Base-by-base conservation (phyloP, 257 asterid genomes). In the Solanum paucissectum region DNA sequence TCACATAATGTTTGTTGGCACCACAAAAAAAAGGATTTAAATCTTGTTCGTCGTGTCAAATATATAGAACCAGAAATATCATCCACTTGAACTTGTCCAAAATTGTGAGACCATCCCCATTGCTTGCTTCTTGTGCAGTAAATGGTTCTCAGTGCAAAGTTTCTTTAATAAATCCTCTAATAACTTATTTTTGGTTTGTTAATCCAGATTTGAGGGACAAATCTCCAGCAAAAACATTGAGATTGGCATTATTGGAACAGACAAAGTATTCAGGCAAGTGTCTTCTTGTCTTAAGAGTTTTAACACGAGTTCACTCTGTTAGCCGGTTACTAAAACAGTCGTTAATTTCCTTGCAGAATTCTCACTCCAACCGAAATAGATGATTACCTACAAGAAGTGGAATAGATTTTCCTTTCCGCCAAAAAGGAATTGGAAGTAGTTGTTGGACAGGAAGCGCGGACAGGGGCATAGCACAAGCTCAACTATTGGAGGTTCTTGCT, bases 361-460 rank as follows among this genome's bases (percentile, higher is more conserved):
- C 93, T 97, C 84, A 93, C 94, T 52, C 91, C 99, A 14, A 95
- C 99, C n/a, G 99, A 96, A 90, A 93, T 97, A 34, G 99, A 97
- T 12, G 99, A 97, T 91, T 97, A 95, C 93, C 93, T 97, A 84
- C 96, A 95, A 88, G 99, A 97, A 92, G 99, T 95, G 42, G 99
- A 96, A 86, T 97, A 94, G 90, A 74, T 83, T 77, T 33, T 76
- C 58, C 20, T 89, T 72, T 60, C 33, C 7, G 84, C 25, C 16
- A 1, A 86, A 72, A 49, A 3, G 60, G 71, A 32, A 46, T 29
- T 27, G 85, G 18, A 81, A 44, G 62, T 4, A 27, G 27, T 14
- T 7, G 38, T 42, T 32, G 25, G 84, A 12, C 52, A 14, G 66
- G 27, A 27, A 46, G 38, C 16, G 10, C 16, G 25, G 27, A 46